Conservation (phyloP, 768 basidiomycete genomes). For the Dioszegia aurantiaca region DNA sequence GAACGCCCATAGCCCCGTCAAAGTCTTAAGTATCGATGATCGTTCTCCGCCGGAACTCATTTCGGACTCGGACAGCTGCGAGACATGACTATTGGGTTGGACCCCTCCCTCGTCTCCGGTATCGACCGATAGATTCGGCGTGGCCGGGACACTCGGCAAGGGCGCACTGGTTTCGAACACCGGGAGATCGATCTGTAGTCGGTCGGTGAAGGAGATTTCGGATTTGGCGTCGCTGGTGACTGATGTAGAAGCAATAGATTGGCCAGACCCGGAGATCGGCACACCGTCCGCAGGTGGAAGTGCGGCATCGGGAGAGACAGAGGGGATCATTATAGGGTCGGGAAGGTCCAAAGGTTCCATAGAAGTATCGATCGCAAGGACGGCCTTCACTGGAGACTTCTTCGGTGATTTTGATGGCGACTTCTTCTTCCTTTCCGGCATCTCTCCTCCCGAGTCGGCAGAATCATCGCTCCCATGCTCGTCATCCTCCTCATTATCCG, state of each 20-base stretch:
- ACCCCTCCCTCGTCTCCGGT: slow-evolving; percentile 31
- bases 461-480: slow-evolving; percentile 52
- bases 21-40: slow-evolving; percentile 72
- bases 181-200: slow-evolving; percentile 50
- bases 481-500: slow-evolving; percentile 67
- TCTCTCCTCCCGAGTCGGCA: slow-evolving; percentile 31
- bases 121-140: slow-evolving; percentile 41
- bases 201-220: slow-evolving; percentile 47
- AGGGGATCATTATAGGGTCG: not conserved
- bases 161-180: slow-evolving; percentile 52
- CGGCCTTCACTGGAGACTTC: slow-evolving; percentile 2
- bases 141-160: slow-evolving; percentile 49
- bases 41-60: slow-evolving; percentile 60
- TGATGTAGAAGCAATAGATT: slow-evolving; percentile 23
- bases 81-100: slow-evolving; percentile 32
- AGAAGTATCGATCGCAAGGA: not conserved
- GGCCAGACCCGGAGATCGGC: slow-evolving; percentile 29
- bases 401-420: slow-evolving; percentile 27
- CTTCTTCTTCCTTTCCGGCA: slow-evolving; percentile 2
- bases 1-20: slow-evolving; percentile 76
- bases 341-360: not conserved
- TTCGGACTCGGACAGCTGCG: slow-evolving; percentile 53
- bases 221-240: slow-evolving; percentile 40
- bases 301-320: not conserved
- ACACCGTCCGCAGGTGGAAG: slow-evolving; percentile 10